Conservation (phyloP, 1,139 yeast species). For the Yamadazyma membranifaciens region DNA sequence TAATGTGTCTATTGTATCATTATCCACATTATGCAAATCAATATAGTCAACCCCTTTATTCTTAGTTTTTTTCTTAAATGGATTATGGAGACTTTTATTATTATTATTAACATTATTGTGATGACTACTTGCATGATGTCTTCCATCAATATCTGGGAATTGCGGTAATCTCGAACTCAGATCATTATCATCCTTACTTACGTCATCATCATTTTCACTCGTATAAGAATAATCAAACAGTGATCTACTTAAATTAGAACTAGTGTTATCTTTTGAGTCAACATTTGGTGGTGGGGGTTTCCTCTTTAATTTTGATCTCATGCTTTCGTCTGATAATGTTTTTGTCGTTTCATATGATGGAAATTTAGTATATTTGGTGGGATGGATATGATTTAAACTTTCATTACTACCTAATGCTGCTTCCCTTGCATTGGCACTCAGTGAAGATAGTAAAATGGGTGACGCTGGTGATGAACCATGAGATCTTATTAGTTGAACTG, state of each 20-base stretch:
- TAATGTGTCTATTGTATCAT: slow-evolving; percentile 12
- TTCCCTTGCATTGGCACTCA: slow-evolving; percentile 19
- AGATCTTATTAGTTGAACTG: slow-evolving; percentile 12
- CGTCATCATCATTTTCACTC: slow-evolving; percentile 18
- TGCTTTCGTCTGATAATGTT: slow-evolving; percentile 13
- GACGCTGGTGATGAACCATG: slow-evolving; percentile 14
- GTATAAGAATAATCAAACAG: slow-evolving; percentile 14
- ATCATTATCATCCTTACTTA: slow-evolving; percentile 17
- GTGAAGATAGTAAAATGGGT: slow-evolving; percentile 19
- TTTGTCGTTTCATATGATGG: slow-evolving; percentile 14
- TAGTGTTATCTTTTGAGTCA: slow-evolving; percentile 2
- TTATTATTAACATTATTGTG: not conserved
- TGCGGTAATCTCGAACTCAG: slow-evolving; percentile 22
- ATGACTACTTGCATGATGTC: not conserved
- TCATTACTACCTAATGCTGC: slow-evolving; percentile 19
- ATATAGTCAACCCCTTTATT: slow-evolving; percentile 18
- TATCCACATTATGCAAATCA: slow-evolving; percentile 17
- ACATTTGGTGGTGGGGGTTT: slow-evolving; percentile 28
- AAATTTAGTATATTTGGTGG: slow-evolving; percentile 5
- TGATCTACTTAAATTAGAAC: slow-evolving; percentile 15
- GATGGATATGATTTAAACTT: slow-evolving; percentile 11
- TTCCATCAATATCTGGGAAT: slow-evolving; percentile 24
- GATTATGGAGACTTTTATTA: slow-evolving; percentile 6
- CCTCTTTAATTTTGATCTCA: slow-evolving; percentile 17
- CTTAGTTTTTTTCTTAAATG: slow-evolving; percentile 18